Evolutionary conservation across 768 basidiomycete genomes (phyloP).

Genomic region (Termitomyces titanicus): DNA sequence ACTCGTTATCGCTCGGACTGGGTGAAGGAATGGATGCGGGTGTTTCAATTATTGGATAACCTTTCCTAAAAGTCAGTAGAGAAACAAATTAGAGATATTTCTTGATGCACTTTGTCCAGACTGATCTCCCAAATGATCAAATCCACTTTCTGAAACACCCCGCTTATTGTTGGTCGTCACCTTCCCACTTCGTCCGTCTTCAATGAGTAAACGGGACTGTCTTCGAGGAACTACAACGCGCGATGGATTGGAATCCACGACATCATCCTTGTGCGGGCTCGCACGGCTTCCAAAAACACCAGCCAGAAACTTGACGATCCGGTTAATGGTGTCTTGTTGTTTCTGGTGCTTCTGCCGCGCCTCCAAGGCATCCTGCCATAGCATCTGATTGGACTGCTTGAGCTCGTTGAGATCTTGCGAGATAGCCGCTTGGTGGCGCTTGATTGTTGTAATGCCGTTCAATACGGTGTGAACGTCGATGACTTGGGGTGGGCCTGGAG

Average conservation of each 20-base stretch:
- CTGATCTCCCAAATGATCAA: background rate
- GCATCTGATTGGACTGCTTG: conserved; percentile 77
- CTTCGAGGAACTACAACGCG: conserved; percentile 47
- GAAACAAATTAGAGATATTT: conserved; percentile 10
- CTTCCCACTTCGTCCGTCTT: conserved; percentile 41
- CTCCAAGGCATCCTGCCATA: conserved; percentile 91
- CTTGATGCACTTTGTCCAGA: conserved; percentile 9
- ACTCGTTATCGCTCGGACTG: conserved; percentile 18
- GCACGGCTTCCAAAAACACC: conserved; percentile 75
- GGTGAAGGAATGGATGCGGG: conserved; percentile 36
- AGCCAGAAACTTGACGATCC: conserved; percentile 92
- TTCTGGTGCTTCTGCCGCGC: conserved; percentile 81
- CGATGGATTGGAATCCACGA: conserved; percentile 22
- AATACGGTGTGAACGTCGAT: conserved; percentile 79
- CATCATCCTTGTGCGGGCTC: conserved; percentile 31
- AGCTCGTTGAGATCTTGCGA: conserved; percentile 85
- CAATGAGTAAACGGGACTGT: conserved; percentile 65
- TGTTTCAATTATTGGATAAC: conserved; percentile 44
- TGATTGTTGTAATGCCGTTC: conserved; percentile 80
- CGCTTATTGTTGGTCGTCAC: conserved; percentile 38
- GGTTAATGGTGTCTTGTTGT: conserved; percentile 94
- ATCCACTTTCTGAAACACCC: conserved; percentile 16
- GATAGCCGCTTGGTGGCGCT: conserved; percentile 90
- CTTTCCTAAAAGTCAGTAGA: conserved; percentile 22
- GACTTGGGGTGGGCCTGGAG: conserved; percentile 49